Conservation (phyloP, 352 stramenopile species). For the Halophytophthora batemanensis region DNA sequence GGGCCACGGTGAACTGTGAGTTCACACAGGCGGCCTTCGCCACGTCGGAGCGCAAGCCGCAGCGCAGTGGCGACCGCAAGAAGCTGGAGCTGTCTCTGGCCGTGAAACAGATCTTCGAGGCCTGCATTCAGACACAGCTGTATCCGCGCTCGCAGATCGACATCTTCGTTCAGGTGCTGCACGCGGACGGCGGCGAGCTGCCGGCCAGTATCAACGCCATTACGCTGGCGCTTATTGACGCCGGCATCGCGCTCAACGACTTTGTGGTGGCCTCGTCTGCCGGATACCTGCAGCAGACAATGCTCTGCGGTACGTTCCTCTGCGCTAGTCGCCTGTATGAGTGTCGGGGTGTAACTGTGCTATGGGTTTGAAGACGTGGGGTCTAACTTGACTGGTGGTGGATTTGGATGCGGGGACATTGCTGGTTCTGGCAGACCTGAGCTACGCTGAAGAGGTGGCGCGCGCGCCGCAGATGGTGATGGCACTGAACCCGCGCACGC, state of each 20-base stretch:
- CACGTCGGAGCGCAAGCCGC: slow-evolving; percentile 79
- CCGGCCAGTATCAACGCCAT: slow-evolving; percentile 89
- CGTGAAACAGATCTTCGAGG: slow-evolving; percentile 91
- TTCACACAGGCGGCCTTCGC: slow-evolving; percentile 88
- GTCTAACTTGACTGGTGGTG: background rate
- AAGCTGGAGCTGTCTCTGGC: slow-evolving; percentile 85
- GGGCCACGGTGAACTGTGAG: slow-evolving; percentile 77
- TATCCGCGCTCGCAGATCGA: slow-evolving; percentile 92
- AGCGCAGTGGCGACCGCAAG: slow-evolving; percentile 81
- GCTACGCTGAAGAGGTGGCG: slow-evolving; percentile 87
- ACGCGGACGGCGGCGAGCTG: slow-evolving; percentile 88
- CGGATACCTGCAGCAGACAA: slow-evolving; percentile 88
- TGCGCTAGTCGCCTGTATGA: background rate
- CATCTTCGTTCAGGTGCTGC: slow-evolving; percentile 90
- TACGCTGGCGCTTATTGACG: slow-evolving; percentile 88
- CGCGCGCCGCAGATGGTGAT: slow-evolving; percentile 86
- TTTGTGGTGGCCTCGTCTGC: slow-evolving; percentile 89
- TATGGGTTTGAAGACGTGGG: background rate
- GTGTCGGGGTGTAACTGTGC: background rate
- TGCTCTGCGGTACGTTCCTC: slow-evolving; percentile 64
- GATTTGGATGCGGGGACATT: slow-evolving; percentile 5
- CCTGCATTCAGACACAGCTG: slow-evolving; percentile 88
- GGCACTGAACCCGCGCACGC: slow-evolving; percentile 84
- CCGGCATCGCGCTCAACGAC: slow-evolving; percentile 90
- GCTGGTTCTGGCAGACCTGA: slow-evolving; percentile 65